These are phyloP conservation scores for Penstemon barbatus DNA, from an alignment of 257 asterid genomes.

Conservation along the genomic window DNA sequence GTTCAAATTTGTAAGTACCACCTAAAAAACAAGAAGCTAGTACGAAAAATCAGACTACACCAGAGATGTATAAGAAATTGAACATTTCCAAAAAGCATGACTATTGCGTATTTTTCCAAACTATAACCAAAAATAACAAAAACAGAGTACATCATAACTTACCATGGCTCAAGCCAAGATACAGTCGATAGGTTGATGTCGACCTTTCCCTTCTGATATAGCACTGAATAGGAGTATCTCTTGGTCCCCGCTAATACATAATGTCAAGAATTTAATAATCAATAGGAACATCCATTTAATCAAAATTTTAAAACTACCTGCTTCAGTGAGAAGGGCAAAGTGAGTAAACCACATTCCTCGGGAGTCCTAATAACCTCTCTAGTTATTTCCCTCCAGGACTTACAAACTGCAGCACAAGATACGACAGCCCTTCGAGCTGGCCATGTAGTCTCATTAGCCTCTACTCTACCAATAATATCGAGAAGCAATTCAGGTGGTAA, in stretches of 20 bases:
- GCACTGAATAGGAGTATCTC: conserved; percentile 83
- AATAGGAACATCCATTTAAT: background rate
- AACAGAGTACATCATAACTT: conserved; percentile 8
- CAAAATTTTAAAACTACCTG: conserved; percentile 41
- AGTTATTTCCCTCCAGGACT: conserved; percentile 88
- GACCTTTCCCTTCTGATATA: conserved; percentile 80
- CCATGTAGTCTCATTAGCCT: conserved; percentile 79
- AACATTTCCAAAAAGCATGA: too few relatives aligned
- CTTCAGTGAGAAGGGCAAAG: conserved; percentile 80
- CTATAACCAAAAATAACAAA: too few relatives aligned
- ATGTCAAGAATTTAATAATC: background rate
- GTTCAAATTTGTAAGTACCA: too few relatives aligned
- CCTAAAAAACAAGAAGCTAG: too few relatives aligned
- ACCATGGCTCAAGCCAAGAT: conserved; percentile 79
- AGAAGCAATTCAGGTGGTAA: conserved; percentile 84
- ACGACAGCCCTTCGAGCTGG: conserved; percentile 80
- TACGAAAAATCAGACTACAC: too few relatives aligned
- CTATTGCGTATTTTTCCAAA: too few relatives aligned
- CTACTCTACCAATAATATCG: conserved; percentile 76
- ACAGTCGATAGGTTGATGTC: conserved; percentile 68
- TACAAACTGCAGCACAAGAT: conserved; percentile 82
- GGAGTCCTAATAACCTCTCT: conserved; percentile 69
- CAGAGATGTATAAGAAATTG: too few relatives aligned
- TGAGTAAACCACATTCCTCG: conserved; percentile 61
- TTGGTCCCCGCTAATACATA: conserved; percentile 66